Conservation (phyloP, 495 filamentous ascomycete species). For the Penicillium paxilli region DNA sequence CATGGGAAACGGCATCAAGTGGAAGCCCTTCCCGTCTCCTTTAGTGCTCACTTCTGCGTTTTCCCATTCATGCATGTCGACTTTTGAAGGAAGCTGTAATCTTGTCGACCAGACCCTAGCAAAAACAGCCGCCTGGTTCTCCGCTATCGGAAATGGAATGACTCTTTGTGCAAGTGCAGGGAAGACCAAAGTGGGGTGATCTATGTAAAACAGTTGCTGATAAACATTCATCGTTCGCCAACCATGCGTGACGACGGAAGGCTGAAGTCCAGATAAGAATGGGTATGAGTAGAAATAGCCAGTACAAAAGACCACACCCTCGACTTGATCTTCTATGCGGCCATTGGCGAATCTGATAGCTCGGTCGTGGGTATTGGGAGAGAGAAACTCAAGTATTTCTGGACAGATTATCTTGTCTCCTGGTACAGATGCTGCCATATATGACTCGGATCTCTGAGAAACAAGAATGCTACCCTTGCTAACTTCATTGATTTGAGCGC, state of each 20-base stretch:
- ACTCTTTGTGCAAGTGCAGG: slow-evolving; percentile 73
- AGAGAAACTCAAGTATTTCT: slow-evolving; percentile 59
- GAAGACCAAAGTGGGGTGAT: slow-evolving; percentile 78
- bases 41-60: slow-evolving; percentile 30
- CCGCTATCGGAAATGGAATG: slow-evolving; percentile 77
- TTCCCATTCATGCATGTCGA: slow-evolving; percentile 71
- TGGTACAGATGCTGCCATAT: slow-evolving; percentile 23
- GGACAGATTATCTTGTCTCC: slow-evolving; percentile 53
- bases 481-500: slow-evolving; percentile 63
- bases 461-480: slow-evolving; percentile 52
- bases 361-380: slow-evolving; percentile 35
- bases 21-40: slow-evolving; percentile 57
- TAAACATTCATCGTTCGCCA: slow-evolving; percentile 68
- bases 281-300: slow-evolving; percentile 61
- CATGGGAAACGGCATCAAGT: slow-evolving; percentile 66
- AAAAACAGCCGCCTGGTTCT: slow-evolving; percentile 77
- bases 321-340: slow-evolving; percentile 46
- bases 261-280: slow-evolving; percentile 55
- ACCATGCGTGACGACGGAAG: slow-evolving; percentile 65
- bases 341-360: slow-evolving; percentile 56
- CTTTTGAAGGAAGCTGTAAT: slow-evolving; percentile 58
- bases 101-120: slow-evolving; percentile 72
- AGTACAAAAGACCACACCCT: slow-evolving; percentile 60
- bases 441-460: slow-evolving; percentile 50
- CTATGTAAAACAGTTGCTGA: slow-evolving; percentile 73